Percentiles rank a stretch among this genome's conserved stretches.
phyloP scores from a whole-genome alignment of 2,329 filamentous ascomycete genomes.

The Alternaria sp. region DNA sequence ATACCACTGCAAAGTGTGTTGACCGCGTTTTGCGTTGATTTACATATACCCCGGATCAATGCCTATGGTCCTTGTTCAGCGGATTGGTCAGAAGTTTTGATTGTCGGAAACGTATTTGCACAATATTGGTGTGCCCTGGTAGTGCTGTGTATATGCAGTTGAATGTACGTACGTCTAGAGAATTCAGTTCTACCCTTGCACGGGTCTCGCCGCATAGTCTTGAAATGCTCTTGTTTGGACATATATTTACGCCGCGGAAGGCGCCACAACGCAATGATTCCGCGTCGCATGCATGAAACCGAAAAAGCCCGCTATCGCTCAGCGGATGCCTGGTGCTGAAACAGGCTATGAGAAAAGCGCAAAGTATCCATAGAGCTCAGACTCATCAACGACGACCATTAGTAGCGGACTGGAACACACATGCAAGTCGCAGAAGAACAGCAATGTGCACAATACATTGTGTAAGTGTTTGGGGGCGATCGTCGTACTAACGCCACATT shows the following conservation, averaged over 20 bases:
- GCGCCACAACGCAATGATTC: neutral
- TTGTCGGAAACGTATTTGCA: neutral
- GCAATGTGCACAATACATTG: constrained; percentile 15
- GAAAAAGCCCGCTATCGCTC: neutral
- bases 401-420: neutral
- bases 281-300: constrained; percentile 1
- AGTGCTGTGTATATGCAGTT: neutral
- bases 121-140: neutral
- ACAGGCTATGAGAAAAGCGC: neutral
- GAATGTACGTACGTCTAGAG: neutral
- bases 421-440: neutral
- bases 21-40: constrained; percentile 2
- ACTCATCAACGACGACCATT: neutral
- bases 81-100: neutral
- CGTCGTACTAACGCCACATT: constrained; percentile 10
- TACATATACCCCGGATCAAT: constrained; percentile 4
- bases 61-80: neutral
- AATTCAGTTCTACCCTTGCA: too few species aligned
- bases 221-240: neutral
- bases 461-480: constrained; percentile 17
- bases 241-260: neutral
- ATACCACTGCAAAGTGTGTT: neutral
- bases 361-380: neutral
- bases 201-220: neutral
- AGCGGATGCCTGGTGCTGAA: neutral